phyloP scores from a whole-genome alignment of 2,329 filamentous ascomycete genomes.

The Epichloe aotearoae region DNA sequence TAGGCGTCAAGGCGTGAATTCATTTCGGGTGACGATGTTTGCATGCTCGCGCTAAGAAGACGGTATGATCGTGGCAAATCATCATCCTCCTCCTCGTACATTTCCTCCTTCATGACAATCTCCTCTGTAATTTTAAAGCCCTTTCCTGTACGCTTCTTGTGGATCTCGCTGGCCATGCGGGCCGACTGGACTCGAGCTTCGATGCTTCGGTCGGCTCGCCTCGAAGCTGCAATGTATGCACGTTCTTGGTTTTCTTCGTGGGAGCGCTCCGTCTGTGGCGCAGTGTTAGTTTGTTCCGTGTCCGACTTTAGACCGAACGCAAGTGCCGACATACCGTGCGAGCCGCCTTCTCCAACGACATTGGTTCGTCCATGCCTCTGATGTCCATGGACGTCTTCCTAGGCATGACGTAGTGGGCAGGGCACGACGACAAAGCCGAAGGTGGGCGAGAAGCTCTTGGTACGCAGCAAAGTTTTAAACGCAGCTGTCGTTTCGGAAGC shows the following conservation, averaged over 20 bases:
- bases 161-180: conserved; percentile 75
- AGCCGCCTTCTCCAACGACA: not conserved
- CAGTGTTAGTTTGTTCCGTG: not conserved
- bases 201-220: conserved; percentile 72
- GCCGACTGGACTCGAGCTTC: conserved; percentile 85
- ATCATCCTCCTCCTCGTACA: conserved; percentile 93
- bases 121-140: conserved; percentile 70
- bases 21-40: conserved; percentile 46
- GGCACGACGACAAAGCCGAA: too few relatives aligned
- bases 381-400: not conserved
- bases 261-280: conserved; percentile 52
- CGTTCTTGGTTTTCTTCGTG: conserved; percentile 76
- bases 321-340: not conserved
- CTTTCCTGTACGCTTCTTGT: conserved; percentile 77
- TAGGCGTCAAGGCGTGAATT: conserved; percentile 45
- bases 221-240: conserved; percentile 84
- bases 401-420: not conserved
- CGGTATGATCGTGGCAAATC: conserved; percentile 57
- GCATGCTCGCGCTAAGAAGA: conserved; percentile 47
- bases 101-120: conserved; percentile 80
- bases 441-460: too few relatives aligned
- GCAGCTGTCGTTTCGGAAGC: too few relatives aligned
- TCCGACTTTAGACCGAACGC: too few relatives aligned
- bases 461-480: too few relatives aligned
- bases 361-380: not conserved